Percentiles rank a stretch among this genome's conserved stretches.
Conservation (phyloP, 495 filamentous ascomycete genomes). For the Aspergillus steynii region DNA sequence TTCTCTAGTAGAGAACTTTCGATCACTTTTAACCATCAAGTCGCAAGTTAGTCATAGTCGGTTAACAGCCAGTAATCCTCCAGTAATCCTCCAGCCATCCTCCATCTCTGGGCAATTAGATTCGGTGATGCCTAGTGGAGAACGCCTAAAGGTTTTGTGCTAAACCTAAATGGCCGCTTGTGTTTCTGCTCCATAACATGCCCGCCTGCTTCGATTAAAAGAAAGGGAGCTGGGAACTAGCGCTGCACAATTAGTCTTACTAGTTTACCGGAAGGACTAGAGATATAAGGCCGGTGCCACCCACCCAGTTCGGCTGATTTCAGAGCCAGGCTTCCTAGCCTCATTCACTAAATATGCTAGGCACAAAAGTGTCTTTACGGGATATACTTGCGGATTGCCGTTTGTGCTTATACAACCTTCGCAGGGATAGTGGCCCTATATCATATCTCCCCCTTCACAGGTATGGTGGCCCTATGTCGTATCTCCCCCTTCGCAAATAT, state of each 20-base stretch:
- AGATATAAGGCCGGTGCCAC: not conserved
- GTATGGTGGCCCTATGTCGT: too few species aligned
- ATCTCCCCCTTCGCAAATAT: not conserved
- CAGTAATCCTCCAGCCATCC: too few species aligned
- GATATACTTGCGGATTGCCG: not conserved
- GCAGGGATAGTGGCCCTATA: too few species aligned
- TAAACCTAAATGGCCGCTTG: not conserved
- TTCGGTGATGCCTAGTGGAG: not conserved
- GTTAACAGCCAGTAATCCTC: slow-evolving; percentile 1
- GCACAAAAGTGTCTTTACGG: slow-evolving; percentile 1
- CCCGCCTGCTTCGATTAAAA: not conserved
- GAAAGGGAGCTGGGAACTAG: not conserved
- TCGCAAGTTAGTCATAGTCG: not conserved
- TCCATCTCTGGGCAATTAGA: not conserved
- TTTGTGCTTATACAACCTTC: not conserved
- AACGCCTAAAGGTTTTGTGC: not conserved
- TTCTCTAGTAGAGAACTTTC: not conserved
- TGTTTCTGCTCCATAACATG: not conserved
- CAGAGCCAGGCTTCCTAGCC: not conserved
- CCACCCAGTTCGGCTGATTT: not conserved
- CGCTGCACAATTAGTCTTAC: slow-evolving; percentile 1
- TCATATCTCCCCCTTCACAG: too few species aligned
- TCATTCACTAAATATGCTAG: not conserved
- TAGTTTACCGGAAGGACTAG: not conserved
- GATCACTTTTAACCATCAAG: not conserved